Conservation (phyloP, 2,329 filamentous ascomycete genomes). For the Penicillium rolfsii region DNA sequence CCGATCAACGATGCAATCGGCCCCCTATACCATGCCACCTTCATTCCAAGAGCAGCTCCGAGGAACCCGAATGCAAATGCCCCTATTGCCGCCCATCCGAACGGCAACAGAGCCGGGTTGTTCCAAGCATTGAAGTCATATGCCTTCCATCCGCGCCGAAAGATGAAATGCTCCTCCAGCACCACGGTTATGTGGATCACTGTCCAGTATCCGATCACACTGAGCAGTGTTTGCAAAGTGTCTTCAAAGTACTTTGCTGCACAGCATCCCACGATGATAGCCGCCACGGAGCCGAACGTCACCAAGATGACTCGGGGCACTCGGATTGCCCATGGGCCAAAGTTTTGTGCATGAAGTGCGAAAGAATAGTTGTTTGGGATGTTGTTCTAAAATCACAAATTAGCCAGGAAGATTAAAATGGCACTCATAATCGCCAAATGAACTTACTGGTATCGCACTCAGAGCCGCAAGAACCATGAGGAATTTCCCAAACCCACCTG, state of each 20-base stretch:
- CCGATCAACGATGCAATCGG: constrained; percentile 39
- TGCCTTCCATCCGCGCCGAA: constrained; percentile 37
- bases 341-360: constrained; percentile 41
- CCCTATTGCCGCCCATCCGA: constrained; percentile 40
- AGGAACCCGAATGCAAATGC: constrained; percentile 39
- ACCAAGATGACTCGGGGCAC: constrained; percentile 39
- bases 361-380: constrained; percentile 46
- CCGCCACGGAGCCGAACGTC: constrained; percentile 39
- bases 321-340: constrained; percentile 39
- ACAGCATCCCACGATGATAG: constrained; percentile 40
- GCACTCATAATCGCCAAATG: neutral
- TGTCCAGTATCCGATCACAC: constrained; percentile 55
- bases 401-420: neutral
- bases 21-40: constrained; percentile 39
- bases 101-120: constrained; percentile 32
- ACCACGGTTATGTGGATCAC: constrained; percentile 45
- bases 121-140: constrained; percentile 43
- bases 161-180: constrained; percentile 40
- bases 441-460: constrained; percentile 38
- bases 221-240: constrained; percentile 52
- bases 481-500: constrained; percentile 42
- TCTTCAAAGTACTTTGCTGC: constrained; percentile 37
- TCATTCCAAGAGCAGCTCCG: constrained; percentile 42
- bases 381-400: constrained; percentile 34
- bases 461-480: constrained; percentile 39